Evolutionary conservation across 345 rosid species (phyloP).

Genomic region (Hibiscus syriacus): DNA sequence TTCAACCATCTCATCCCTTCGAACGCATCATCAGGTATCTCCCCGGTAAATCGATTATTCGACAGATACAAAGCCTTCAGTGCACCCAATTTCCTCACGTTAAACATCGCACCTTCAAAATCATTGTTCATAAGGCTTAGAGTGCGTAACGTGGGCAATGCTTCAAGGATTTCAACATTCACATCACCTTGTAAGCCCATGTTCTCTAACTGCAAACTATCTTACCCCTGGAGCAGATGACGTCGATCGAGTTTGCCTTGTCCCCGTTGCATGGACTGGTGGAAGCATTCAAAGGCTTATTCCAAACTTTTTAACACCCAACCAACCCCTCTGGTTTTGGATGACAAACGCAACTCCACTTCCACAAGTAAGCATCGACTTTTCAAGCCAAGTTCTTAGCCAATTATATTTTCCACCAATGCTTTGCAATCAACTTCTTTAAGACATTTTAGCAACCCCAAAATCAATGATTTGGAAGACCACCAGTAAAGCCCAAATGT

Average conservation of each 20-base stretch:
- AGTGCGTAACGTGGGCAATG: constrained; percentile 37
- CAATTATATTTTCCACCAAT: no score
- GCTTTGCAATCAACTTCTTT: no score
- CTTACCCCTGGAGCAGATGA: neutral
- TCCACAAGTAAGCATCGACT: no score
- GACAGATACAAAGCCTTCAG: constrained; percentile 58
- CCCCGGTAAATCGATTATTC: constrained; percentile 48
- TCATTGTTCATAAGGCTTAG: constrained; percentile 66
- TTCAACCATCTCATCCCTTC: constrained; percentile 48
- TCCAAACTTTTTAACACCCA: no score
- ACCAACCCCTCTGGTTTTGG: no score
- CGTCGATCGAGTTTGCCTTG: neutral
- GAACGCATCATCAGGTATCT: constrained; percentile 51
- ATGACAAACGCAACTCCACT: no score
- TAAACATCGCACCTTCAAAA: constrained; percentile 45
- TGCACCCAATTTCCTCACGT: constrained; percentile 35
- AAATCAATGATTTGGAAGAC: no score
- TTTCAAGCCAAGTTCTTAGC: no score
- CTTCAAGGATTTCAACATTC: constrained; percentile 32
- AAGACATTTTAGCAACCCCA: no score
- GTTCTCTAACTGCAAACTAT: neutral
- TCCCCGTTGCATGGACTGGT: neutral
- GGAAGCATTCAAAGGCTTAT: no score
- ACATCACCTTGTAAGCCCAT: constrained; percentile 2
- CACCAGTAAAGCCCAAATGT: no score